Base-by-base conservation (phyloP, 2,329 filamentous ascomycete genomes). In the Cladophialophora yegresii region DNA sequence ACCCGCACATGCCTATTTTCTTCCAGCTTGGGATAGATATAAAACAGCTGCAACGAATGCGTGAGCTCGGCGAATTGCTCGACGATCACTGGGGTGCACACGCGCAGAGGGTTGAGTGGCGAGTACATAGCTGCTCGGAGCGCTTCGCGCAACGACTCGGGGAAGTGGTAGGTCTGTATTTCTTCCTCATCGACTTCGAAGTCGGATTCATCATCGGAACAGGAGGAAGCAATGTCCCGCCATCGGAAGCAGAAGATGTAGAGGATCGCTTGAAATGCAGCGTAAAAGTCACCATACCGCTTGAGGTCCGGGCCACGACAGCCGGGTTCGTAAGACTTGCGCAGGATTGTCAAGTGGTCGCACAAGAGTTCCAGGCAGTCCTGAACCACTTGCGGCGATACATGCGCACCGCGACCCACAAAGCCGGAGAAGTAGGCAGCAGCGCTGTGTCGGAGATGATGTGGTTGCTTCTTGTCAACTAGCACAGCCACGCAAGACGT, bases 211-310 rank as follows among this genome's bases (percentile, higher is more conserved):
- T 83, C 78, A 13, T 89, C 84, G 2, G 66, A 69, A 26, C 49
- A 59, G 13, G 66, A 45, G 3, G 84, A 84, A 1, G 85, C 89
- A 54, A 99, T 82, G 73, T 98, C 93, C 66, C 92, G 89, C 95
- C 95, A 99, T 61, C 95, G 88, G 82, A 99, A 99, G 81, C 95
- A 99, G 78, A 96, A 97, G 64, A 96, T 93, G 79, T 97, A 97
- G 26, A 97, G 84, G 2, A 96, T 82, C 1, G 92, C 92, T 76
- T 97, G 93, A n/a, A 90, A 87, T 54, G 92, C 87, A 20, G 90
- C 88, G 76, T 97, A 97, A 77, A 96, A 96, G 13, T 89, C 86
- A 54, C 88, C 87, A 74, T 93, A 96, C 54, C 89, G 88, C 67
- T 89, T 87, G 62, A 96, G 84, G 75, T 99, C 92, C 0, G 95